Evolutionary conservation across 164 flowering plant genomes (phyloP), one percentile per base, ranked within the genome.

Genomic region (Vitis riparia): DNA sequence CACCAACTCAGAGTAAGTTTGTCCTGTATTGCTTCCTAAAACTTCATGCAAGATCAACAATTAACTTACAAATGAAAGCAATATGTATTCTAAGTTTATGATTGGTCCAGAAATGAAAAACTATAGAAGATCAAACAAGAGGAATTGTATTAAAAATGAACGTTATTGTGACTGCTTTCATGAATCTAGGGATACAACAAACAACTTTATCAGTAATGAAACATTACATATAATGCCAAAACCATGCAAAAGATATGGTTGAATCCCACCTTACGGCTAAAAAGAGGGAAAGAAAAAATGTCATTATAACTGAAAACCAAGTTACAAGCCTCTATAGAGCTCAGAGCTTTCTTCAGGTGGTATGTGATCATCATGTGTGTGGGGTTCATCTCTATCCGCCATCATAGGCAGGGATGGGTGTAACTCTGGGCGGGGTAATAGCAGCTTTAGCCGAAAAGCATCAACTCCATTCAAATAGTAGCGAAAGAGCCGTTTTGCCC

Each of bases 381-480:
- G 65, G 13, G 48, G 17, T 13, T 62, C 74, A 4, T 76, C 83
- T 14, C 11, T 64, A 62, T 50, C 57, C 51, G 81, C 75, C 71
- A 67, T 57, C 74, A 71, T 64, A 10, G 79, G 76, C 56, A 84
- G 74, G 32, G 84, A 67, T 8, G 78, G 82, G 66, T 80, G 80
- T 23, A 81, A 55, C 49, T 78, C 82, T 11, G 79, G 82, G 3
- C 80, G 89, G 3, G 99, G 98, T 67, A 95, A 89, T 69, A 93
- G 62, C 58, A 95, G 77, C 83, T 95, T 95, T 37, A 95, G 84
- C 17, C 99, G 89, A 73, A 93, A 95, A 64, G 98, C 99, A 84
- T 95, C 99, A 48, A 89, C 96, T 47, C 98, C 97, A 78, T 96
- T 96, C 86, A 96, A 76, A 82, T 96, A 96, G 77, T 96, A 96